A percentile compares a stretch with the other conserved stretches of the same genome.
phyloP scores from a whole-genome alignment of 352 stramenopile species.

The Saprolegnia parasitica region DNA sequence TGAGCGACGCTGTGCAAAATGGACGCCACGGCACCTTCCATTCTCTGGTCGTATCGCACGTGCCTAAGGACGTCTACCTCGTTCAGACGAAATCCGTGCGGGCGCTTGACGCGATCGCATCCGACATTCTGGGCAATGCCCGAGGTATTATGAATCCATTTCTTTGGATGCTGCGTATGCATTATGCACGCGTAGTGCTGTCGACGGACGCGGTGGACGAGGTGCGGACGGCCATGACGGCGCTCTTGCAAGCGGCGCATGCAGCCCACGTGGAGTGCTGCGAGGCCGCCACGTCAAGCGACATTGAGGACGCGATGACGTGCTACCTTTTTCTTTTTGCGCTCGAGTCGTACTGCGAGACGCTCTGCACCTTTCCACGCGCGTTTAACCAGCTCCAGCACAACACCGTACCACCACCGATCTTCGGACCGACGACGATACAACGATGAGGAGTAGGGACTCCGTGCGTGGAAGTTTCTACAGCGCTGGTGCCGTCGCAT shows the following conservation, averaged over 20 bases:
- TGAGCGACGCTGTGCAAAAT: conserved; percentile 72
- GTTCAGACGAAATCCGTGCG: conserved; percentile 55
- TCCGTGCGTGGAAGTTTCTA: conserved; percentile 2
- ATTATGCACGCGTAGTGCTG: conserved; percentile 39
- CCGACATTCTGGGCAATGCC: conserved; percentile 47
- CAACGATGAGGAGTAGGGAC: too few species aligned
- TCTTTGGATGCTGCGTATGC: conserved; percentile 27
- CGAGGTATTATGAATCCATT: conserved; percentile 32
- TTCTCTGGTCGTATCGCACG: conserved; percentile 65
- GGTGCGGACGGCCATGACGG: conserved; percentile 53
- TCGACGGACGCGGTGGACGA: conserved; percentile 55
- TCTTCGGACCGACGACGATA: too few species aligned
- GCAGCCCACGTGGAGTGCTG: conserved; percentile 45
- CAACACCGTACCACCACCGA: conserved; percentile 32
- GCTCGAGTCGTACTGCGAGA: conserved; percentile 76
- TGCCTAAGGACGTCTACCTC: conserved; percentile 78
- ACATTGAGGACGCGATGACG: conserved; percentile 70
- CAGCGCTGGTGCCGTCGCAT: neutral
- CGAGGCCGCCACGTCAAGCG: conserved; percentile 55
- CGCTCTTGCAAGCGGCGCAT: conserved; percentile 48
- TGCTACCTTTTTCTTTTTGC: conserved; percentile 79
- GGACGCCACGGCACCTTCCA: conserved; percentile 69
- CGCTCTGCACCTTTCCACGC: conserved; percentile 61
- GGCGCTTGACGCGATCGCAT: conserved; percentile 62
- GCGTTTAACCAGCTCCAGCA: conserved; percentile 58